Evolutionary conservation across 805 yeast genomes (phyloP), one percentile per base, ranked within the genome.

Genomic region (Hanseniaspora lindneri): DNA sequence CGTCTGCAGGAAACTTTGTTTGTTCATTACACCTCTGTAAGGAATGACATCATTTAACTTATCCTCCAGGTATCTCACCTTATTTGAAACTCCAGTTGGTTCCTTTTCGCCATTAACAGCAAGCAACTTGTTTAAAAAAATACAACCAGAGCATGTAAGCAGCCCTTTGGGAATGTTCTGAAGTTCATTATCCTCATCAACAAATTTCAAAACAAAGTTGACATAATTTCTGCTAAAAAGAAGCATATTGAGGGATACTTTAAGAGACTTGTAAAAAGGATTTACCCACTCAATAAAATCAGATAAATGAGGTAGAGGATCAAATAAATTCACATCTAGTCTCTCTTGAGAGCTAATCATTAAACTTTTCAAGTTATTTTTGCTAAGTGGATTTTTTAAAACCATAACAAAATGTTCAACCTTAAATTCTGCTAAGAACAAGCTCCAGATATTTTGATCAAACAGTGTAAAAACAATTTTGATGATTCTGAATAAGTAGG

Each of bases 261-360:
- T 30, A 21, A 79, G 59, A 2, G 78, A 63, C 14, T 62, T 60
- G 41, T 67, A 60, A 32, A 77, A 66, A 1, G 71, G 62, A 20
- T 62, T 58, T 30, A 76, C 71, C 88, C 88, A 81, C n/a, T 66
- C 61, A 2, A 75, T 56, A 49, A 77, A 53, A 56, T 76, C 78
- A 4, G 68, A 55, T 7, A 72, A 55, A 11, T 58, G 52, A 1
- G 65, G 59, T 14, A 32, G 14, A 1, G 5, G 6, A 20, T 33
- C 34, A 11, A 42, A 32, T 6, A 32, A 16, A n/a, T 42, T 28
- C 1, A 8, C 10, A 6, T 32, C 23, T 17, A 24, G 24, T 20
- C 30, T 32, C 2, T 32, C 11, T 39, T 49, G 51, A 6, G 48
- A 33, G 7, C 33, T 28, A 13, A 49, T 20, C 5, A 49, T 49